Evolutionary conservation across 2,329 filamentous ascomycete genomes (phyloP).

Genomic region (Balansia obtecta): DNA sequence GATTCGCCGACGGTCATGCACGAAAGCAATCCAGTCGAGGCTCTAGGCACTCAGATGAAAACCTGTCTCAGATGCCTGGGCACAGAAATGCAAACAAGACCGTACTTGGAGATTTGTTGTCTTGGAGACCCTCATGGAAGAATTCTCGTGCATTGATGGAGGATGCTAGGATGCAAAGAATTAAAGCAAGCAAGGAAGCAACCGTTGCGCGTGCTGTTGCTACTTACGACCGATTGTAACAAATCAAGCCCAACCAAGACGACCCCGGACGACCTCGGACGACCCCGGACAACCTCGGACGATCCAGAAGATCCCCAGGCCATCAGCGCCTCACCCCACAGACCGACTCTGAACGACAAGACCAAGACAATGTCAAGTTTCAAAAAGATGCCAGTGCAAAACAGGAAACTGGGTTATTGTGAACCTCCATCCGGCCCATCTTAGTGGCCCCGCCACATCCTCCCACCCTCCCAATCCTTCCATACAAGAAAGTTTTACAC

Average conservation of each 20-base stretch:
- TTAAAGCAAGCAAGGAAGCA: neutral
- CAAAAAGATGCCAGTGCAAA: neutral
- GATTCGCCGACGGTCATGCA: neutral
- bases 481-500: neutral
- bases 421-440: neutral
- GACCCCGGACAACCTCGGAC: too few relatives aligned
- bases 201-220: neutral
- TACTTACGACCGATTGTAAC: neutral
- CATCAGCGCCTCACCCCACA: neutral
- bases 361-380: neutral
- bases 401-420: neutral
- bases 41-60: neutral
- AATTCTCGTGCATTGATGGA: slow-evolving; percentile 1
- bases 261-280: too few relatives aligned
- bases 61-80: slow-evolving; percentile 3
- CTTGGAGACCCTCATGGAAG: neutral
- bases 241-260: neutral
- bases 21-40: neutral
- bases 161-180: too few relatives aligned
- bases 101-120: neutral
- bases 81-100: slow-evolving; percentile 1
- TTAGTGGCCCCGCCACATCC: neutral
- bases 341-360: neutral
- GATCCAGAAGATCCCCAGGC: neutral
- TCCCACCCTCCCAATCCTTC: neutral